Evolutionary conservation across 2,329 filamentous ascomycete genomes (phyloP), one percentile per base, ranked within the genome.

Genomic region (Juglanconis oblonga): DNA sequence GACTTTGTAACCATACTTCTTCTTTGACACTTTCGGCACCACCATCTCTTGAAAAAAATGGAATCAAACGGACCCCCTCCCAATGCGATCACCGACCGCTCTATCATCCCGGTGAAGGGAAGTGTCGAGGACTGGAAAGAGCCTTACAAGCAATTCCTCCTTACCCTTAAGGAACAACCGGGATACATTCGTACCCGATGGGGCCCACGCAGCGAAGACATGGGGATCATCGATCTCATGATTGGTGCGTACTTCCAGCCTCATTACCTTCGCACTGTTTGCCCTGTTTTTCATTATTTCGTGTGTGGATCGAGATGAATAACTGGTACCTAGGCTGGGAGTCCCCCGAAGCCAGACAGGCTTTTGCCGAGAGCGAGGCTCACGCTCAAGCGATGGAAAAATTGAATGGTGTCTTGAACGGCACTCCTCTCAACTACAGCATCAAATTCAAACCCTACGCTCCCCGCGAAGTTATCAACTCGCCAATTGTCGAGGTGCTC

Each of bases 401-500:
- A 11, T 49, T 71, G 13, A 64, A 63, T 33, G 48, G 62, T 0
- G 60, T 69, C 17, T 57, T 70, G 45, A 49, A 58, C n/a, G 67
- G 66, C n/a, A 62, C 65, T 36, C 65, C 69, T 17, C 59, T 52
- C 44, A 52, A 57, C 50, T 65, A 65, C 58, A 62, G 66, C n/a
- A 59, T 71, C 36, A 64, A 64, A 55, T 69, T 70, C 59, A 65
- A 61, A 47, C 69, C 70, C 17, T 66, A 67, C 51, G 67, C 68
- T 5, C 69, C 69, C 1, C 65, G 67, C 17, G 67, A 67, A 47
- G 64, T 69, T 51, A 69, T 71, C 52, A 67, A 69, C 47, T 66
- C 68, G 2, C 61, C 65, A 14, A 62, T 70, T 48, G 67, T 71
- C 29, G 45, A 83, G 71, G 44, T 79, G 72, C 42, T 78, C 68